Base-by-base conservation (phyloP, 2,329 filamentous ascomycete species). In the Talaromyces atroroseus region DNA sequence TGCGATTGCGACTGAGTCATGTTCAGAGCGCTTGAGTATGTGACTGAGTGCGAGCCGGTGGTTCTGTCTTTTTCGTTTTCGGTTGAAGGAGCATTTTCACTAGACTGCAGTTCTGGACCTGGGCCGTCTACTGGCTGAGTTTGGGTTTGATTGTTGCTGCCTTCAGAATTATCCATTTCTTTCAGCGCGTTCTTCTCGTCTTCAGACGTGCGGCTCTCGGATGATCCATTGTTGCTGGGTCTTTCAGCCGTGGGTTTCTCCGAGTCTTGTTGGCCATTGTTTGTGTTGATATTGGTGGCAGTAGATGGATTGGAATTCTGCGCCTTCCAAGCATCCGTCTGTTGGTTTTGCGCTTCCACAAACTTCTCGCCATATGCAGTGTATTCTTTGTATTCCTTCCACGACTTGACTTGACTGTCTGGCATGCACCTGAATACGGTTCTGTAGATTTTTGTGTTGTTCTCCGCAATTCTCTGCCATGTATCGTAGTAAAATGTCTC, bases 361-460 rank as follows among this genome's bases (percentile, higher is more conserved):
- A 99, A 96, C 47, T 85, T 83, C 62, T 88, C 84, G 18, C 82
- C 80, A 69, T 96, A 97, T 4, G 85, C 81, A 54, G 83, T 80
- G 67, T 88, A 95, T 62, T 95, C 88, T 61, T 89, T 87, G 73
- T 99, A 99, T 61, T 95, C 89, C 62, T 88, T 86, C 94, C 94
- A 99, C 45, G 88, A 92, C 61, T 85, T 87, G 24, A 96, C 94
- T 67, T 96, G 90, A 52, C 86, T 96, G 70, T 99, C 94, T 1
- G 94, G 94, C 89, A 95, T 95, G 72, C 92, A 96, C 48, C 92
- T 86, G 77, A 99, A 99, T 8, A 99, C 92, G 59, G 88, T 85
- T 32, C 94, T 88, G 75, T 89, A 99, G 49, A 99, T 82, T 68
- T 91, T 92, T 2, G 94, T 99, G 70, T 99, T 99, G 76, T 97